Evolutionary conservation across 2,329 filamentous ascomycete species (phyloP).

Genomic region (Metarhizium brunneum): DNA sequence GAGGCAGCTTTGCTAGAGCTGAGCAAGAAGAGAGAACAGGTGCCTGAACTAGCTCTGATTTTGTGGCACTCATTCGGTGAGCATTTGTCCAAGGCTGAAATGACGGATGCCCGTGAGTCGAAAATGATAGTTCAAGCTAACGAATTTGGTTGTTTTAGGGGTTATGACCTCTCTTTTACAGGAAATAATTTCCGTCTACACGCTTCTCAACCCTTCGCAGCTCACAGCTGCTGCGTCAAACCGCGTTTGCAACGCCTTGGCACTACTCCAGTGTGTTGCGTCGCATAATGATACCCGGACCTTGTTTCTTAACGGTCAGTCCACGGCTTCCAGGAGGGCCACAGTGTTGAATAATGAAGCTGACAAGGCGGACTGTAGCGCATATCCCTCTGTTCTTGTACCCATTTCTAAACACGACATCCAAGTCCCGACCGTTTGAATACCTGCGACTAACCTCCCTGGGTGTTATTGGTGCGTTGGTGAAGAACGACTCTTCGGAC

Average conservation of each 20-base stretch:
- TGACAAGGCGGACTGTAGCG: conserved; percentile 40
- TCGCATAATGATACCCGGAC: conserved; percentile 94
- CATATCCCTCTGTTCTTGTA: conserved; percentile 98
- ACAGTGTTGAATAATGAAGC: background rate
- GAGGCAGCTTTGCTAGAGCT: conserved; percentile 89
- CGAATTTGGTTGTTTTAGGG: conserved; percentile 38
- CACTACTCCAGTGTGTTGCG: conserved; percentile 90
- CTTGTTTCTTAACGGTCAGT: conserved; percentile 81
- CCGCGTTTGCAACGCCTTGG: conserved; percentile 92
- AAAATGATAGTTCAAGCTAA: background rate
- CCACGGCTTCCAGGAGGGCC: background rate
- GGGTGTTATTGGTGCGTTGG: conserved; percentile 90
- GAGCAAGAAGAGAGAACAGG: conserved; percentile 97
- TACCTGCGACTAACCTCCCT: conserved; percentile 93
- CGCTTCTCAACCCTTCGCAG: conserved; percentile 90
- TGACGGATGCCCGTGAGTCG: background rate
- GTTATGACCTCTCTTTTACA: conserved; percentile 97
- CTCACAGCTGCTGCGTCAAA: conserved; percentile 96
- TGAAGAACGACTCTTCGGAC: conserved; percentile 97
- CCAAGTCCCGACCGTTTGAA: conserved; percentile 94
- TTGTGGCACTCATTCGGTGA: conserved; percentile 97
- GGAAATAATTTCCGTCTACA: conserved; percentile 98
- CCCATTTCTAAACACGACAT: conserved; percentile 96
- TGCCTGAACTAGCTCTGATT: conserved; percentile 90
- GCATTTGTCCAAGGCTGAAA: conserved; percentile 17